These are phyloP conservation scores for Lactifluus pinguis DNA, from an alignment of 768 basidiomycete genomes.

Conservation along the genomic window DNA sequence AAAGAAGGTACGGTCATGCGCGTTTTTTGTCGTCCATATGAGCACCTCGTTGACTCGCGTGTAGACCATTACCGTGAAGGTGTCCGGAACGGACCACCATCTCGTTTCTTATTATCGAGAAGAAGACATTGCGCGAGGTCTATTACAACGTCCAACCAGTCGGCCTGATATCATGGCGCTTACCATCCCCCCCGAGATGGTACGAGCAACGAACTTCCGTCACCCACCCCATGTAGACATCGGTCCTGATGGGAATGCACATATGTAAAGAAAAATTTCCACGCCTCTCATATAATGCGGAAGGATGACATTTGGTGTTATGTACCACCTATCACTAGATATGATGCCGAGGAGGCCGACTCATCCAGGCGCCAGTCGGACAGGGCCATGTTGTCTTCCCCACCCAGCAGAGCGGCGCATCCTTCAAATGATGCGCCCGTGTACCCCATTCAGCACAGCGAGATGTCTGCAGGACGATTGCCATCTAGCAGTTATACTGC, in stretches of 20 bases:
- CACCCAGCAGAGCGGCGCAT: background rate
- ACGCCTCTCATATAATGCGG: background rate
- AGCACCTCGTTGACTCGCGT: background rate
- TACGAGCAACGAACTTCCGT: constrained; percentile 73
- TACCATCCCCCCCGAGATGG: constrained; percentile 66
- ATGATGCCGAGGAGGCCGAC: constrained; percentile 20
- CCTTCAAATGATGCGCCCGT: constrained; percentile 4
- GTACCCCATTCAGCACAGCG: constrained; percentile 10
- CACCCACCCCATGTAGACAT: constrained; percentile 74
- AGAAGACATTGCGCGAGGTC: constrained; percentile 64
- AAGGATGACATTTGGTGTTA: background rate
- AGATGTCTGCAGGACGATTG: background rate
- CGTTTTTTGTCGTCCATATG: background rate
- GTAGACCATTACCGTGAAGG: constrained; percentile 79
- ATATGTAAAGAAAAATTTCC: constrained; percentile 40
- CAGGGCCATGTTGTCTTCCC: constrained; percentile 6
- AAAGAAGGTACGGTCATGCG: constrained; percentile 61
- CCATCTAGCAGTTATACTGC: background rate
- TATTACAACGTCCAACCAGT: constrained; percentile 59
- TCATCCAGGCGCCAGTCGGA: constrained; percentile 17
- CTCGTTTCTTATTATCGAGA: constrained; percentile 79
- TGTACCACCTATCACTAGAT: constrained; percentile 15
- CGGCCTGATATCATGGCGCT: constrained; percentile 65
- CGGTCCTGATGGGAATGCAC: constrained; percentile 58
- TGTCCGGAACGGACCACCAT: constrained; percentile 73